Evolutionary conservation across 2,329 filamentous ascomycete species (phyloP).

Genomic region (Ploettnerulaceae sp.): DNA sequence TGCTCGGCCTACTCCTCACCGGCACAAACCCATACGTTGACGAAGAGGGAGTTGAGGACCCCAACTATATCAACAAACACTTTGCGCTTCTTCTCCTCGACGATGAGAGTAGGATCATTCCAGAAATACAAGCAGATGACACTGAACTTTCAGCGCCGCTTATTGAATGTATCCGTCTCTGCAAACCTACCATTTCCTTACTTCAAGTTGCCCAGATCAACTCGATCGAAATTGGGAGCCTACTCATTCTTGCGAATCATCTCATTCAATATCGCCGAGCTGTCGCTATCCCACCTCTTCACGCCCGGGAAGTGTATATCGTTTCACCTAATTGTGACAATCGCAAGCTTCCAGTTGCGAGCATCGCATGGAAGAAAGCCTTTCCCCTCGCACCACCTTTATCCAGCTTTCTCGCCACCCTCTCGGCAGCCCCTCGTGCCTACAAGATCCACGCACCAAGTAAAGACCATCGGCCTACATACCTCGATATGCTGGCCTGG

Average conservation of each 20-base stretch:
- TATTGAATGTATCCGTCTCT: slow-evolving; percentile 75
- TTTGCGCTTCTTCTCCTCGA: slow-evolving; percentile 82
- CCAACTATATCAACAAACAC: slow-evolving; percentile 72
- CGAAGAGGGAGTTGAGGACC: slow-evolving; percentile 63
- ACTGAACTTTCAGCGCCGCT: slow-evolving; percentile 73
- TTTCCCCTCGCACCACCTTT: slow-evolving; percentile 83
- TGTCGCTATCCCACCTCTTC: slow-evolving; percentile 83
- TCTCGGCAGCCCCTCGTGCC: slow-evolving; percentile 74
- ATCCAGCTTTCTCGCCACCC: slow-evolving; percentile 77
- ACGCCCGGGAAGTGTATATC: slow-evolving; percentile 85
- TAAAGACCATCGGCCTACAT: slow-evolving; percentile 80
- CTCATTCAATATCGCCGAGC: slow-evolving; percentile 95
- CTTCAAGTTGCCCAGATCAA: slow-evolving; percentile 66
- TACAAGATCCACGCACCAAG: slow-evolving; percentile 83
- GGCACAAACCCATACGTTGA: slow-evolving; percentile 73
- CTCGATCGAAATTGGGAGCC: slow-evolving; percentile 70
- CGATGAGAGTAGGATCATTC: slow-evolving; percentile 68
- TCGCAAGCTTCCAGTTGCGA: slow-evolving; percentile 62
- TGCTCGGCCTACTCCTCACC: slow-evolving; percentile 78
- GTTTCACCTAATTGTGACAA: slow-evolving; percentile 86
- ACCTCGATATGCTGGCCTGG: slow-evolving; percentile 90
- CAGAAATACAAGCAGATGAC: slow-evolving; percentile 71
- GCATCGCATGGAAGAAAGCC: slow-evolving; percentile 64
- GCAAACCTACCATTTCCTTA: slow-evolving; percentile 63
- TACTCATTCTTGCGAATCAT: slow-evolving; percentile 84